phyloP scores from a whole-genome alignment of 2,329 filamentous ascomycete species.

The Huntiella savannae region DNA sequence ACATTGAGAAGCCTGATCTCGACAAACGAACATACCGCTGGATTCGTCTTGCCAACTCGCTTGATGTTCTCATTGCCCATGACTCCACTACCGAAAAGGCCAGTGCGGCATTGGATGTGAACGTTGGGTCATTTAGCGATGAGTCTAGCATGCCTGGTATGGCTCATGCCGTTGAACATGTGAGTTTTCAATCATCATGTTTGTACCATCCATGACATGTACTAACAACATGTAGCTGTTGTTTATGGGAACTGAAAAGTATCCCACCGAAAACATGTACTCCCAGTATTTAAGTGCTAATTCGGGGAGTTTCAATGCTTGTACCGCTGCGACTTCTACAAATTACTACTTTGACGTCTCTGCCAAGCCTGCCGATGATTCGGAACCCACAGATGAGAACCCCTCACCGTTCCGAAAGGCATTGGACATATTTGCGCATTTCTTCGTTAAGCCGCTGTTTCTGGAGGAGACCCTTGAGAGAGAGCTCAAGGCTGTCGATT shows the following conservation, averaged over 20 bases:
- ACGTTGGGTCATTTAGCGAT: slow-evolving; percentile 91
- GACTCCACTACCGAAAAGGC: slow-evolving; percentile 93
- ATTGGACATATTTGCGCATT: slow-evolving; percentile 80
- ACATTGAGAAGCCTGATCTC: slow-evolving; percentile 62
- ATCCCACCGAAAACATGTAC: slow-evolving; percentile 88
- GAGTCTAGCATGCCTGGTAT: slow-evolving; percentile 79
- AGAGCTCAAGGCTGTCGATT: slow-evolving; percentile 76
- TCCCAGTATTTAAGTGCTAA: slow-evolving; percentile 79
- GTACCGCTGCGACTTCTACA: slow-evolving; percentile 80
- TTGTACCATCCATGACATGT: background rate
- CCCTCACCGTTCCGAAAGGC: slow-evolving; percentile 53
- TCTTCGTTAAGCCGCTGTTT: slow-evolving; percentile 80
- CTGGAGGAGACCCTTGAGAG: slow-evolving; percentile 68
- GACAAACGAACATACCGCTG: slow-evolving; percentile 82
- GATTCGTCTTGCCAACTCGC: slow-evolving; percentile 63
- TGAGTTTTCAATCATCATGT: slow-evolving; percentile 18
- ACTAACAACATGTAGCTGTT: slow-evolving; percentile 34
- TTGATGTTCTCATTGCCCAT: slow-evolving; percentile 83
- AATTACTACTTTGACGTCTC: slow-evolving; percentile 97
- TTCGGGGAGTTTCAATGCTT: slow-evolving; percentile 85
- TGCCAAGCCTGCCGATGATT: slow-evolving; percentile 49
- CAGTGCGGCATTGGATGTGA: slow-evolving; percentile 84
- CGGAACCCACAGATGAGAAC: slow-evolving; percentile 34
- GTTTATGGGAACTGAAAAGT: slow-evolving; percentile 99
- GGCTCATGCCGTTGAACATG: slow-evolving; percentile 90